Evolutionary conservation across 1,139 yeast species (phyloP).

Genomic region (Petasospora fabianii): DNA sequence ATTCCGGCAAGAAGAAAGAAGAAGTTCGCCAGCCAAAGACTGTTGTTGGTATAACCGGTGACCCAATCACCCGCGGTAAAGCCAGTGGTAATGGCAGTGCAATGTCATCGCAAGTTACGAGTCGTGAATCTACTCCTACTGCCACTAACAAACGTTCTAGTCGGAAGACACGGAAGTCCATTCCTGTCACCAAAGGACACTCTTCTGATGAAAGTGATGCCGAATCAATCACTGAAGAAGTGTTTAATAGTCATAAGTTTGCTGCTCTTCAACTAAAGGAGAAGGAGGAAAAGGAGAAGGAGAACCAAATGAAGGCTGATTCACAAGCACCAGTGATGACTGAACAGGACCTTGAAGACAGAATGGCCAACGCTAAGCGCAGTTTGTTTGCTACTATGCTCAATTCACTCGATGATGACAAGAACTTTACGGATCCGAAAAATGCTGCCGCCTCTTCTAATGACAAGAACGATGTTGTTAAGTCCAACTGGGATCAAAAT

Average conservation of each 20-base stretch:
- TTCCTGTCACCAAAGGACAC: not conserved
- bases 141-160: not conserved
- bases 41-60: too few species aligned
- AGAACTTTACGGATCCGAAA: not conserved
- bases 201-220: conserved; percentile 1
- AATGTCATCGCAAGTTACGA: too few species aligned
- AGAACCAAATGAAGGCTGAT: too few species aligned
- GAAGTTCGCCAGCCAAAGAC: too few species aligned
- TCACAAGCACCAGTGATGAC: too few species aligned
- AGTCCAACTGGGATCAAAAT: conserved; percentile 1
- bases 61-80: too few species aligned
- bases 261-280: not conserved
- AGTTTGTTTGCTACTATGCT: conserved; percentile 27
- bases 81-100: too few species aligned
- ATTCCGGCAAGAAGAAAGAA: conserved; percentile 1
- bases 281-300: conserved; percentile 1
- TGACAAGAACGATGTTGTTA: too few species aligned
- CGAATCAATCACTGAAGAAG: conserved; percentile 3
- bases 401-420: conserved; percentile 31
- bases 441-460: too few species aligned
- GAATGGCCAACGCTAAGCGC: not conserved
- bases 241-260: conserved; percentile 6
- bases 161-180: not conserved
- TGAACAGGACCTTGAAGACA: not conserved
- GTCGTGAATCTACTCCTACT: too few species aligned